Percentiles rank a stretch among this genome's conserved stretches.
These are phyloP conservation scores for Scheffersomyces lignosus DNA, from an alignment of 805 yeast genomes.

Conservation along the genomic window DNA sequence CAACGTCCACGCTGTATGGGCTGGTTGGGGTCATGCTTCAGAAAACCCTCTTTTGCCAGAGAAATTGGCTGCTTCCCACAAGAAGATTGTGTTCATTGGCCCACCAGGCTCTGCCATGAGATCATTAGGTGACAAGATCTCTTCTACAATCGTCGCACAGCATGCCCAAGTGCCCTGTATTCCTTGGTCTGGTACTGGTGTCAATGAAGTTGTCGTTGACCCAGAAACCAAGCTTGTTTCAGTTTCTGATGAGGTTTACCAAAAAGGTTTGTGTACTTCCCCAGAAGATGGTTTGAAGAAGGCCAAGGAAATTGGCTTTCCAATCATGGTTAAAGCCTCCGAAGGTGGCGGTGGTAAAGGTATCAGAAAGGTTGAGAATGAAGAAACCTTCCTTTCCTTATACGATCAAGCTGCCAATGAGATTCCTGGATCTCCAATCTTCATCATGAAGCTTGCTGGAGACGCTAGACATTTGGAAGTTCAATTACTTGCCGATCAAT, in stretches of 20 bases:
- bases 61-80: constrained; percentile 87
- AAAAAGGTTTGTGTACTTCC: constrained; percentile 80
- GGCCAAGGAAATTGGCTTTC: constrained; percentile 90
- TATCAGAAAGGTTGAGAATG: constrained; percentile 91
- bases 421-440: constrained; percentile 98
- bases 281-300: constrained; percentile 88
- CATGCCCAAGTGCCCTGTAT: constrained; percentile 98
- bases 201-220: constrained; percentile 76
- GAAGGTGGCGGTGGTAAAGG: constrained; percentile 99
- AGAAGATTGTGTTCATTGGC: constrained; percentile 90
- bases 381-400: constrained; percentile 69
- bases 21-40: constrained; percentile 99
- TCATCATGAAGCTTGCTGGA: constrained; percentile 96
- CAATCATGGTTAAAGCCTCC: constrained; percentile 98
- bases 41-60: constrained; percentile 96
- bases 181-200: constrained; percentile 99
- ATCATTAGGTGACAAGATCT: constrained; percentile 97
- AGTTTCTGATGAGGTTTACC: constrained; percentile 79
- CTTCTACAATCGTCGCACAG: constrained; percentile 98
- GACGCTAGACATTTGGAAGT: constrained; percentile 98
- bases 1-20: constrained; percentile 98
- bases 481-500: constrained; percentile 95
- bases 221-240: constrained; percentile 74
- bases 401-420: constrained; percentile 96
- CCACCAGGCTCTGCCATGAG: constrained; percentile 99